Base-by-base conservation (phyloP, 1,139 yeast species). In the Ogataea hybrid region DNA sequence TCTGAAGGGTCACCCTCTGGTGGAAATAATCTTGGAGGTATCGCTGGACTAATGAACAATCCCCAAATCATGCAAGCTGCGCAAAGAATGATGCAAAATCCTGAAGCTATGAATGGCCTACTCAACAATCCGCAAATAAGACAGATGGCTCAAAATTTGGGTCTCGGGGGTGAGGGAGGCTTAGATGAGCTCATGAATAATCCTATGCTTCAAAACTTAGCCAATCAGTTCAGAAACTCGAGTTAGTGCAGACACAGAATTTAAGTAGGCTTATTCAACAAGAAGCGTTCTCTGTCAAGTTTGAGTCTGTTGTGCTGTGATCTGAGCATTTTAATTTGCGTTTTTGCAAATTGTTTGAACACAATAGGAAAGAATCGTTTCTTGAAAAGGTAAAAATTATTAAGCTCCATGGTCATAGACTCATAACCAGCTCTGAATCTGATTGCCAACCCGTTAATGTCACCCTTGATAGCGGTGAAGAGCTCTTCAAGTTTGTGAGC, bases 1-100 rank as follows among this genome's bases (percentile, higher is more conserved):
- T 81, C 84, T 39, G 92, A 92, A 6, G 61, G 37, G 2, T 44
- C 40, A 8, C 39, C 37, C 15, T 46, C 41, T 35, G 80, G 79
- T 28, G 71, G 65, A 27, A 69, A 61, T 37, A 83, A 81, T 40
- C 72, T 74, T 30, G 85, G 86, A 40, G 86, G 87, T 39, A 71
- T 77, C 70, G 61, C 73, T 11, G 80, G 80, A 15, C 67, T 90
- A 70, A 74, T 92, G 82, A 83, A 77, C 68, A 88, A 90, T 67
- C 97, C 97, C 14, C 89, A 83, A 64, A 64, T 92, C 47, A 84
- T 84, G 87, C 88, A 85, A 67, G 94, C 95, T 58, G 97, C 97
- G 30, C 94, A 88, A 64, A 80, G 80, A 60, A 78, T 92, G 84
- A 89, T 90, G 96, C 79, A 81, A 47, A 83, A 90, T 63, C 97